Conservation (phyloP, 2,329 filamentous ascomycete genomes). For the Colletotrichum sublineola region DNA sequence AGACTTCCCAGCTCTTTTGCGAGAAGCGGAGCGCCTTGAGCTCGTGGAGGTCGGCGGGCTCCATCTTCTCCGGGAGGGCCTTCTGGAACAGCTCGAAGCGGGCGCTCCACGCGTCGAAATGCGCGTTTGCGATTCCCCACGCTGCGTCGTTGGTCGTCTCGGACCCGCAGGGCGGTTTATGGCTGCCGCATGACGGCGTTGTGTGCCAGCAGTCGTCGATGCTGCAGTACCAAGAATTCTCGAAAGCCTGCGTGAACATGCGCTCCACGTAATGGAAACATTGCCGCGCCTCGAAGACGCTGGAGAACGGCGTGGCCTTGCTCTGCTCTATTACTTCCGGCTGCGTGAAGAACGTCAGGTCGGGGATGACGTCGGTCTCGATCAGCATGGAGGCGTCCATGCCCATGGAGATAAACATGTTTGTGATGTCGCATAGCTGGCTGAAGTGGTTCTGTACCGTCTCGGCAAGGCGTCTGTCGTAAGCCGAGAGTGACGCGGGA, state of each 20-base stretch:
- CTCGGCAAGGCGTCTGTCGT: slow-evolving; percentile 18
- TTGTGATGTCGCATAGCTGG: slow-evolving; percentile 30
- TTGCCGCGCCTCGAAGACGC: slow-evolving; percentile 24
- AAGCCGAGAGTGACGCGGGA: background rate
- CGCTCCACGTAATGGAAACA: slow-evolving; percentile 21
- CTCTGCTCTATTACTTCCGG: background rate
- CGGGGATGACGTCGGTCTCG: slow-evolving; percentile 29
- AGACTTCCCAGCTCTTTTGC: slow-evolving; percentile 15
- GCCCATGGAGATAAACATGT: slow-evolving; percentile 34
- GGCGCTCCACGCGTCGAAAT: slow-evolving; percentile 15
- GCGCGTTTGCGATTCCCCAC: background rate
- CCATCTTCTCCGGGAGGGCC: background rate
- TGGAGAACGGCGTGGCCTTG: background rate
- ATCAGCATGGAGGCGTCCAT: slow-evolving; percentile 29
- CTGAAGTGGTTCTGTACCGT: slow-evolving; percentile 24
- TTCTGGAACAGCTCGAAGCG: slow-evolving; percentile 29
- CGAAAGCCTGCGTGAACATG: slow-evolving; percentile 14
- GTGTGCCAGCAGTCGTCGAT: slow-evolving; percentile 10
- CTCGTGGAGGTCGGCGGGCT: slow-evolving; percentile 9
- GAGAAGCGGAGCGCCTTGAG: slow-evolving; percentile 27
- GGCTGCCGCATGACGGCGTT: background rate
- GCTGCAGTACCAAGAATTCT: slow-evolving; percentile 12
- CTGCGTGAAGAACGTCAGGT: slow-evolving; percentile 29
- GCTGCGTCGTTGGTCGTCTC: background rate
- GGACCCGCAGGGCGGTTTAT: background rate